A percentile compares a stretch with the other conserved stretches of the same genome.
These are phyloP conservation scores for Aureobasidium leucospermi DNA, from an alignment of 2,329 filamentous ascomycete species.

Conservation along the genomic window DNA sequence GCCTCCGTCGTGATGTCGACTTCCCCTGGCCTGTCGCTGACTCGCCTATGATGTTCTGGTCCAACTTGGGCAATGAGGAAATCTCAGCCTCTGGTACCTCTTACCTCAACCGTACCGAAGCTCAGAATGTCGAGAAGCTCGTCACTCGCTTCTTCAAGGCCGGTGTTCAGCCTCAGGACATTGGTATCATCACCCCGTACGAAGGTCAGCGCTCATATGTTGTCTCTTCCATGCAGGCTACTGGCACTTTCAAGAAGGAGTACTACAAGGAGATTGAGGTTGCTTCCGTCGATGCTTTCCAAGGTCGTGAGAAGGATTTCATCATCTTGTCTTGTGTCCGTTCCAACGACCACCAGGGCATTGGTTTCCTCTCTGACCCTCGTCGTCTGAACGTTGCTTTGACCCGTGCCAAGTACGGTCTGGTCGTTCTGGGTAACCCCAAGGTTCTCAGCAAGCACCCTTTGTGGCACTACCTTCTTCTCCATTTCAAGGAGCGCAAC, in stretches of 20 bases:
- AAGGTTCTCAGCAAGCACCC: constrained; percentile 98
- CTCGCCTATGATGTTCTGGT: constrained; percentile 99
- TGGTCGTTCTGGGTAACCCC: constrained; percentile 94
- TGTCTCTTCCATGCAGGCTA: constrained; percentile 98
- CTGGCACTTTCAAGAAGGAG: constrained; percentile 95
- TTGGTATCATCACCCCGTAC: constrained; percentile 97
- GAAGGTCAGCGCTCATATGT: constrained; percentile 98
- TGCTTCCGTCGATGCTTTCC: constrained; percentile 96
- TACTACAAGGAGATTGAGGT: constrained; percentile 98
- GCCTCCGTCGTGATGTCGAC: constrained; percentile 86
- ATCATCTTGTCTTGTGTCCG: constrained; percentile 96
- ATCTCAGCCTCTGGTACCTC: constrained; percentile 97
- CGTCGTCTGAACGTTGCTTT: constrained; percentile 95
- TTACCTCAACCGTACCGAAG: constrained; percentile 95
- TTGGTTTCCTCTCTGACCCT: constrained; percentile 96
- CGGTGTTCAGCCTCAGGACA: constrained; percentile 84
- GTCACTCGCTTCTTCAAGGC: constrained; percentile 98
- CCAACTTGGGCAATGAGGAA: constrained; percentile 93
- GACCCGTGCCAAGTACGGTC: constrained; percentile 91
- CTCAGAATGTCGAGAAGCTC: constrained; percentile 96
- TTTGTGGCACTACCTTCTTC: constrained; percentile 88
- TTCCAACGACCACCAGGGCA: constrained; percentile 97
- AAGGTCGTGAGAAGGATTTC: constrained; percentile 97
- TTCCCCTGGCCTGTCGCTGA: constrained; percentile 96
- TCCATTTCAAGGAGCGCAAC: constrained; percentile 95